Evolutionary conservation across 192 early-diverging fungal genomes (phyloP).

Genomic region (Umbelopsis sp.): DNA sequence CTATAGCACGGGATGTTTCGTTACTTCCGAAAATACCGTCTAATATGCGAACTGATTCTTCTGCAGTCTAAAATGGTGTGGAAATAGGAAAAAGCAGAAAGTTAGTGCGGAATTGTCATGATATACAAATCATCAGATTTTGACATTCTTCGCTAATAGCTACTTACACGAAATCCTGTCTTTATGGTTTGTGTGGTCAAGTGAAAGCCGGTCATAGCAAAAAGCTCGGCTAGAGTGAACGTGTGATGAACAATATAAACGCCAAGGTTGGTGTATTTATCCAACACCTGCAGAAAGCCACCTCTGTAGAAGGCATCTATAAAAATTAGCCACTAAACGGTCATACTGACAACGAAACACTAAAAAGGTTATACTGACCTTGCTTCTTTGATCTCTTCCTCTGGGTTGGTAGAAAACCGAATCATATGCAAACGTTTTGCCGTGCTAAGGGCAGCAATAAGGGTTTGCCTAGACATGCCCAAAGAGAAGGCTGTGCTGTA

Average conservation of each 20-base stretch:
- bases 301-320: constrained; percentile 31
- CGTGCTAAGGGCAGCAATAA: constrained; percentile 60
- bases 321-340: background rate
- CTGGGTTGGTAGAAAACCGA: constrained; percentile 15
- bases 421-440: constrained; percentile 60
- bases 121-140: background rate
- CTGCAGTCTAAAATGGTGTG: constrained; percentile 58
- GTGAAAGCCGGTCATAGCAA: constrained; percentile 78
- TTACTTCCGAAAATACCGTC: constrained; percentile 96
- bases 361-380: constrained; percentile 15
- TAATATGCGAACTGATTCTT: constrained; percentile 87
- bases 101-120: background rate
- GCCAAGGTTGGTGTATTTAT: constrained; percentile 63
- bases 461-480: constrained; percentile 54
- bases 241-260: constrained; percentile 66
- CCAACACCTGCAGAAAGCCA: constrained; percentile 58
- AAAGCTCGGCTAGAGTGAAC: constrained; percentile 76
- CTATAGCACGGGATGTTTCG: constrained; percentile 87
- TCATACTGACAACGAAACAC: background rate
- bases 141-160: background rate
- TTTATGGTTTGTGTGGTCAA: constrained; percentile 76
- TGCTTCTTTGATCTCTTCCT: constrained; percentile 33
- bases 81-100: background rate
- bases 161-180: constrained; percentile 56
- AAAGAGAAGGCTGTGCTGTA: constrained; percentile 59